A percentile compares a stretch with the other conserved stretches of the same genome.
Evolutionary conservation across 2,329 filamentous ascomycete genomes (phyloP).

Genomic region (Cercospora zeina): DNA sequence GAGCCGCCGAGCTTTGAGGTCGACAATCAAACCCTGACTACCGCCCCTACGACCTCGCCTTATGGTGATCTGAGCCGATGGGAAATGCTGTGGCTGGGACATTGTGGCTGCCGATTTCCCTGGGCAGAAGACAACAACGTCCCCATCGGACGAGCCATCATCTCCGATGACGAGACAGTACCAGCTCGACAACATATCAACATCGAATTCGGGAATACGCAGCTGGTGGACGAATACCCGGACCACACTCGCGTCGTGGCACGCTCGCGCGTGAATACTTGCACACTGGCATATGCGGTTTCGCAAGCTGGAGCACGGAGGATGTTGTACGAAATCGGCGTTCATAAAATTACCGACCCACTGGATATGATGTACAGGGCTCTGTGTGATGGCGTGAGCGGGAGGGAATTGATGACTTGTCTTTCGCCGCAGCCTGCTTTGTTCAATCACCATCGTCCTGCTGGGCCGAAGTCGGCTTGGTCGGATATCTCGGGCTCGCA

Average conservation of each 20-base stretch:
- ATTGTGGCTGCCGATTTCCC: background rate
- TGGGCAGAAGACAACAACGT: background rate
- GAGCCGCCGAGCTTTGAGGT: background rate
- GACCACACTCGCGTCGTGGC: background rate
- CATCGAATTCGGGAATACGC: background rate
- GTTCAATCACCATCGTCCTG: background rate
- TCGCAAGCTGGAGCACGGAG: background rate
- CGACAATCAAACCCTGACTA: background rate
- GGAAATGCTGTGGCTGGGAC: background rate
- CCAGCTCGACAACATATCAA: background rate
- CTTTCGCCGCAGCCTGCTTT: background rate
- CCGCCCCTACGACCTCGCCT: background rate
- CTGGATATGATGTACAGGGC: conserved; percentile 2
- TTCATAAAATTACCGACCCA: background rate
- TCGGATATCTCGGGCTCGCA: background rate
- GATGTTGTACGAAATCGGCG: background rate
- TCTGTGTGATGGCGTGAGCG: background rate
- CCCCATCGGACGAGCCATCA: background rate
- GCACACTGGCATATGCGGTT: background rate
- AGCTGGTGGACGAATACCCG: background rate
- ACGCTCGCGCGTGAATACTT: background rate
- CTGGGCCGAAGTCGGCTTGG: background rate
- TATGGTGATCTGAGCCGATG: background rate
- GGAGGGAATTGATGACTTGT: background rate
- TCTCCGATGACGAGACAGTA: background rate